Percentiles rank a stretch among this genome's conserved stretches.
Evolutionary conservation across 1,284 basidiomycete species (phyloP).

Genomic region (Taiwanofungus camphoratus): DNA sequence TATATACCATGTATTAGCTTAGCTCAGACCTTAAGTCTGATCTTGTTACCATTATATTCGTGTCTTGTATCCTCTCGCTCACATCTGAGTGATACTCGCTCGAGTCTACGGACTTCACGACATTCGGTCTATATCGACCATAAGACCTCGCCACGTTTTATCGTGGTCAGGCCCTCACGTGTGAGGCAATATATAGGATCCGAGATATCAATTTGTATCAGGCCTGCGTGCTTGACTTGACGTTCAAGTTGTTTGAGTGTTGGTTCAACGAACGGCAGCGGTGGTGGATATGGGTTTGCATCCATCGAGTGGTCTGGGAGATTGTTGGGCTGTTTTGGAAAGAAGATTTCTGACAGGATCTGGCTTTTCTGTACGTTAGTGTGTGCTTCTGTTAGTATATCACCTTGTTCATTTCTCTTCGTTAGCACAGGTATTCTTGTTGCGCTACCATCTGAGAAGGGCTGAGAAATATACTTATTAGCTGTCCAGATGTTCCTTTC

Average conservation of each 20-base stretch:
- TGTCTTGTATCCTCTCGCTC: too few relatives aligned
- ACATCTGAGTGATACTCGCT: too few relatives aligned
- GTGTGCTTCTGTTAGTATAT: neutral
- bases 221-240: neutral
- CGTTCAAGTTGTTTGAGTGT: neutral
- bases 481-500: neutral
- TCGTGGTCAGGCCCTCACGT: too few relatives aligned
- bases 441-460: neutral
- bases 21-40: too few relatives aligned
- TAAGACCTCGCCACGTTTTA: too few relatives aligned
- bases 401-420: neutral
- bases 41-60: too few relatives aligned
- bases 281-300: neutral
- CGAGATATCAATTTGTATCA: too few relatives aligned
- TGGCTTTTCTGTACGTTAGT: slow-evolving; percentile 24
- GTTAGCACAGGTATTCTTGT: neutral
- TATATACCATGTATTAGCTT: too few relatives aligned
- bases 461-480: neutral
- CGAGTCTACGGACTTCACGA: too few relatives aligned
- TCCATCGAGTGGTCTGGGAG: slow-evolving; percentile 5
- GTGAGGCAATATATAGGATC: too few relatives aligned
- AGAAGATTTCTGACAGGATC: slow-evolving; percentile 24
- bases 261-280: neutral
- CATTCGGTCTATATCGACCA: too few relatives aligned
- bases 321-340: slow-evolving; percentile 16